Percentiles rank a stretch among this genome's conserved stretches.
phyloP scores from a whole-genome alignment of 352 stramenopile species.

The Pythium grandisporangium region DNA sequence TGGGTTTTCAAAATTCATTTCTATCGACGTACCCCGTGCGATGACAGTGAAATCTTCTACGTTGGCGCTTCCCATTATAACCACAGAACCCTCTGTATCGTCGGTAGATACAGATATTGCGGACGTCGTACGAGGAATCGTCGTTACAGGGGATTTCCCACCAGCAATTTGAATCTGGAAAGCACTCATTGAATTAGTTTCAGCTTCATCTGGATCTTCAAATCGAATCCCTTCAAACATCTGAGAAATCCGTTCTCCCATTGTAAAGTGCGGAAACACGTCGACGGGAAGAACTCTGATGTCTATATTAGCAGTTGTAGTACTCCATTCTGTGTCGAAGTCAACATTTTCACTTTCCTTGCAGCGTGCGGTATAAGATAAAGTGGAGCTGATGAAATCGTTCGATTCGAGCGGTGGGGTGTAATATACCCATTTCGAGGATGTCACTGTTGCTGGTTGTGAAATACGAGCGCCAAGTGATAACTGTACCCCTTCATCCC shows the following conservation, averaged over 20 bases:
- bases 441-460: too few relatives aligned
- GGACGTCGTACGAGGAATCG: slow-evolving; percentile 5
- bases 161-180: slow-evolving; percentile 8
- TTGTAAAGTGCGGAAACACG: slow-evolving; percentile 9
- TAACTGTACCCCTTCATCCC: too few relatives aligned
- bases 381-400: too few relatives aligned
- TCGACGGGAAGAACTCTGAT: slow-evolving; percentile 4
- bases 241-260: slow-evolving; percentile 4
- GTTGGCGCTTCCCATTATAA: slow-evolving; percentile 10
- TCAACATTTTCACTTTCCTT: too few relatives aligned
- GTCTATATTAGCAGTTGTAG: slow-evolving; percentile 1
- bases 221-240: slow-evolving; percentile 10
- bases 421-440: too few relatives aligned
- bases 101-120: too few relatives aligned
- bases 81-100: too few relatives aligned
- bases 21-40: slow-evolving; percentile 2
- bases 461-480: too few relatives aligned
- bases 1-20: slow-evolving; percentile 6
- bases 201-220: slow-evolving; percentile 11
- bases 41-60: slow-evolving; percentile 8
- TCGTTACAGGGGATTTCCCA: slow-evolving; percentile 6
- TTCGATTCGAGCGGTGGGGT: slow-evolving; percentile 2
- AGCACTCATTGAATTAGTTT: slow-evolving; percentile 6
- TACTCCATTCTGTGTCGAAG: too few relatives aligned
- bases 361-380: slow-evolving; percentile 5